Base-by-base conservation (phyloP, 306 rosid genomes). In the Rosa rugosa region DNA sequence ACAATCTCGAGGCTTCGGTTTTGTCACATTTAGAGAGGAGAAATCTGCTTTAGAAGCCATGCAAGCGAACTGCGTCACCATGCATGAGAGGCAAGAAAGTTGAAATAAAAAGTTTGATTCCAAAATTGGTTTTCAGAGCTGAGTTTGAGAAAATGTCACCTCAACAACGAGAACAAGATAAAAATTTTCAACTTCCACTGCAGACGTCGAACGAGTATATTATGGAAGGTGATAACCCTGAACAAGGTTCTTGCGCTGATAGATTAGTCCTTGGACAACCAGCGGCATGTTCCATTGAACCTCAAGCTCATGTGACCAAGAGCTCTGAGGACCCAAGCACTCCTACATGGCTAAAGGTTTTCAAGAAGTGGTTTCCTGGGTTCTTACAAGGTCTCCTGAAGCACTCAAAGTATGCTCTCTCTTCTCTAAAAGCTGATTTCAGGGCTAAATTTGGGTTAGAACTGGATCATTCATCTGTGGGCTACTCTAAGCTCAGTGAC, bases 1-100 rank as follows among this genome's bases (percentile, higher is more conserved):
- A 36, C 81, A 77, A 47, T 86, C 89, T 47, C 83, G 87, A 38
- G 89, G 83, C 51, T 80, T 80, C 41, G 89, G 89, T 46, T 86
- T 80, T 80, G 83, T 86, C 17, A 73, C 81, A 12, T 86, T 86
- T 42, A 86, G 67, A 75, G 76, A 83, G 45, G 84, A 83, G 74
- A 86, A 65, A 74, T 77, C 82, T 70, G 85, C 62, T 69, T 73
- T 53, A 6, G 56, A 51, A 40, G 89, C 85, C 23, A 76, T 83
- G 49, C 63, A 80, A 16, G 77, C 81, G 25, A 86, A 77, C 51
- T 75, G 18, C 10, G 40, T 83, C 76, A 44, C 46, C 63, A 80
- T 83, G 70, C 63, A 80, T 83, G 70, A 49, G 62, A 77, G 79
- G 76, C 80, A 86, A 77, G 81, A 80, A 25, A 69, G 87, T 83